Percentiles rank a stretch among this genome's conserved stretches.
Evolutionary conservation across 345 rosid genomes (phyloP).

Genomic region (Aegle marmelos): DNA sequence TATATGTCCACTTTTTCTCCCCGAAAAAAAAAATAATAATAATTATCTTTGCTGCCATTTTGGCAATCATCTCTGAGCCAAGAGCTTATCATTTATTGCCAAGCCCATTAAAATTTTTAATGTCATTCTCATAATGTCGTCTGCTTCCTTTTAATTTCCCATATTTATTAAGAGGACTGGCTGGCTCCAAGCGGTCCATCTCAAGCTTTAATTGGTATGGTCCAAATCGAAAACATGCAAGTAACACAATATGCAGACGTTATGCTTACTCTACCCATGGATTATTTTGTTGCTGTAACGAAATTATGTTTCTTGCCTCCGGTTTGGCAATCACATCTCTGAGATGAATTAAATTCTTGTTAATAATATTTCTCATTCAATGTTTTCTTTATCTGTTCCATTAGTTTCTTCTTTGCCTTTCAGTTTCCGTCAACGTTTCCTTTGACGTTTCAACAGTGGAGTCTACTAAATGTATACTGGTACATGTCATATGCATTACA

Average conservation of each 20-base stretch:
- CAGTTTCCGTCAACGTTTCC: no score
- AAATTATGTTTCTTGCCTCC: not conserved
- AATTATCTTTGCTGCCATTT: not conserved
- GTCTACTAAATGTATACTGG: no score
- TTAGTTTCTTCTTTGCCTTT: not conserved
- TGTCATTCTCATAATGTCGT: not conserved
- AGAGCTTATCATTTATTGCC: not conserved
- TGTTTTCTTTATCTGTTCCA: not conserved
- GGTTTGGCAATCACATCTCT: not conserved
- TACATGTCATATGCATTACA: no score
- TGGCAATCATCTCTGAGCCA: not conserved
- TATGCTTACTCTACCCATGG: not conserved
- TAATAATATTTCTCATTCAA: not conserved
- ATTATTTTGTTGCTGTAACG: not conserved
- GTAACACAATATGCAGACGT: not conserved
- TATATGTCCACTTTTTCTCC: no score
- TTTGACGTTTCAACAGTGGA: no score
- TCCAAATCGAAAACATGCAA: not conserved
- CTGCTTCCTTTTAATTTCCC: not conserved
- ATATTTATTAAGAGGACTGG: not conserved
- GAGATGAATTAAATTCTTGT: not conserved
- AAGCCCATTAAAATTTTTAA: not conserved
- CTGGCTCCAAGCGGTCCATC: no score
- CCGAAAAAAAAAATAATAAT: no score
- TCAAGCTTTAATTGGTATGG: not conserved